A percentile compares a stretch with the other conserved stretches of the same genome.
Evolutionary conservation across 441 rosid species (phyloP).

Genomic region (Cnidoscolus chayamansa): DNA sequence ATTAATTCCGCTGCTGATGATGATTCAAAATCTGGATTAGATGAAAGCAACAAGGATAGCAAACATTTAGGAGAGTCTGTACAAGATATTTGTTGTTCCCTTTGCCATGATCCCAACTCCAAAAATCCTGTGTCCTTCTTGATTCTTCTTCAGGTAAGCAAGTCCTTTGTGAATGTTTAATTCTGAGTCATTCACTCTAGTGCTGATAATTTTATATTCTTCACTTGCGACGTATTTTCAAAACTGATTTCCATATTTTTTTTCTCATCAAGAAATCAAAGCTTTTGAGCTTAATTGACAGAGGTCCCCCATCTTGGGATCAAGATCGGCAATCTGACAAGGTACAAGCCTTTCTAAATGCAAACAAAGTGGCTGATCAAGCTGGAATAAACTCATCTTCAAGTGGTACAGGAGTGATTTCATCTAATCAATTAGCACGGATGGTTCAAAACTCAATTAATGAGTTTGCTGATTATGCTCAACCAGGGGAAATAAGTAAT

Average conservation of each 20-base stretch:
- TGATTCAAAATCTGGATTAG: constrained; percentile 43
- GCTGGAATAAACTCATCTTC: constrained; percentile 30
- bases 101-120: constrained; percentile 84
- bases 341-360: constrained; percentile 27
- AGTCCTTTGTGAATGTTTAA: constrained; percentile 17
- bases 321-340: constrained; percentile 39
- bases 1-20: constrained; percentile 46
- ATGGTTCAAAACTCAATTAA: constrained; percentile 48
- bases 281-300: constrained; percentile 75
- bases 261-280: constrained; percentile 73
- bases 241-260: constrained; percentile 21
- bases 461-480: constrained; percentile 44
- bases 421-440: constrained; percentile 41
- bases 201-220: not conserved
- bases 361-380: constrained; percentile 37
- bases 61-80: constrained; percentile 38
- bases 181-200: not conserved
- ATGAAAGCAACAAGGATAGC: constrained; percentile 41
- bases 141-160: constrained; percentile 82
- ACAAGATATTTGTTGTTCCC: constrained; percentile 83
- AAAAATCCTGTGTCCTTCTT: constrained; percentile 74
- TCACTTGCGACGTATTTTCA: not conserved
- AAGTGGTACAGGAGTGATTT: constrained; percentile 35
- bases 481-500: constrained; percentile 42
- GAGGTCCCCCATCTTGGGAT: constrained; percentile 74